Evolutionary conservation across 179 eudicot species (phyloP), one percentile per base, ranked within the genome.

Genomic region (Camellia oleifera): DNA sequence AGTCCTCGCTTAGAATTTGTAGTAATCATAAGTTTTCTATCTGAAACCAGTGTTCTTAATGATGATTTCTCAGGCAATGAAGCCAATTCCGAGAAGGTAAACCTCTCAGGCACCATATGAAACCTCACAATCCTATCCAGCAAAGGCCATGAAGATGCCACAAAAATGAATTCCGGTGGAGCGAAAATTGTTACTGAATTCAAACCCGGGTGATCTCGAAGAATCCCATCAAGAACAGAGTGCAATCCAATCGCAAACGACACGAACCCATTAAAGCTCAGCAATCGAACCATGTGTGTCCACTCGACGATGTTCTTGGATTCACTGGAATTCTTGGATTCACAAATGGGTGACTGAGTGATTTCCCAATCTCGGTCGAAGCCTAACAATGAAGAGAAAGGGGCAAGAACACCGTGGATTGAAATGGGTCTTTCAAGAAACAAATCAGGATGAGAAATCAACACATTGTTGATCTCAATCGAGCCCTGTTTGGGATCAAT

Each of bases 391-490:
- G 80, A 15, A n/a, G 84, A 79, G 80, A 91, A 88, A 1, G 92
- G 84, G 1, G 73, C 84, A 48, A 81, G 75, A 71, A 92, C 88
- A 10, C 94, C 94, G 65, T 91, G 94, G 15, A 91, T 89, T 0
- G 88, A 56, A 44, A 91, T n/a, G 15, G 82, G 68, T 2, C 85
- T 89, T 0, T 79, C 83, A 44, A 91, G 89, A 74, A 91, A 92
- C 85, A 92, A 46, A 82, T 89, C 89, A 0, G 92, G 94, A 72
- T 91, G 94, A 14, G 94, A 75, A 54, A 92, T 32, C 64, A 71
- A 48, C 45, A 90, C 90, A 52, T 85, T 60, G 77, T 92, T 92
- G 86, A 91, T 89, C 78, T 77, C 80, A 40, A 85, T 73, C 0
- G 71, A 50, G 3, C 79, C 74, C 18, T 72, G 50, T 46, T 74